Base-by-base conservation (phyloP, 345 rosid genomes). In the Eucalyptus albens region DNA sequence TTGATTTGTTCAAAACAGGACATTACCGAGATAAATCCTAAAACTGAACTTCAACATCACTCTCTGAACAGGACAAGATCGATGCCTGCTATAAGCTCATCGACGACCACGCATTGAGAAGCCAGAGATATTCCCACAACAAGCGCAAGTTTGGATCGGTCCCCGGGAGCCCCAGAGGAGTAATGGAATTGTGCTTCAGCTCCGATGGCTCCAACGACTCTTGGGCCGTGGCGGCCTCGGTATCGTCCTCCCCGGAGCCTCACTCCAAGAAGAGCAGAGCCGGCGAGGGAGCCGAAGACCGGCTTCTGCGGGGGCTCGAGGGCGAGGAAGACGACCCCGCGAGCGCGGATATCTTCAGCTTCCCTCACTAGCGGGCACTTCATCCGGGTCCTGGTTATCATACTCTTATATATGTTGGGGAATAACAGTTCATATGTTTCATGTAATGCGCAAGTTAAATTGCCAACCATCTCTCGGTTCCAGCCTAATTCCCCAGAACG, bases 121-220 rank as follows among this genome's bases (percentile, higher is more conserved):
- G 86, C 90, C 82, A 86, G 72, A 50, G 65, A 50, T 80, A 33
- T 86, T 88, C 88, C 88, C 90, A 89, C 90, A 91, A 91, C 77
- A 95, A 94, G 65, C 94, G 97, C 80, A 94, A 92, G 89, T 92
- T 91, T 29, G 91, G 91, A n/a, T 93, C 95, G 7, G 85, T 90
- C 37, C 94, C 97, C 2, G 93, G 94, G 44, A 96, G 98, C 91
- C 98, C 97, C 83, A 94, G 93, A 53, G 96, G 95, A 4, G 95
- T 95, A 82, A 94, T 96, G 90, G 98, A 95, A 69, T 91, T 92
- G 90, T 94, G 94, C 42, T 95, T 95, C 90, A 94, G 96, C 92
- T 94, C 96, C 33, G 96, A 93, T 33, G 92, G 93, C 89, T 94
- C 96, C 26, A 92, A 92, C 88, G 94, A 93, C 87, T 93, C 95